phyloP scores from a whole-genome alignment of 116 monocot genomes.

The Cymodocea nodosa region DNA sequence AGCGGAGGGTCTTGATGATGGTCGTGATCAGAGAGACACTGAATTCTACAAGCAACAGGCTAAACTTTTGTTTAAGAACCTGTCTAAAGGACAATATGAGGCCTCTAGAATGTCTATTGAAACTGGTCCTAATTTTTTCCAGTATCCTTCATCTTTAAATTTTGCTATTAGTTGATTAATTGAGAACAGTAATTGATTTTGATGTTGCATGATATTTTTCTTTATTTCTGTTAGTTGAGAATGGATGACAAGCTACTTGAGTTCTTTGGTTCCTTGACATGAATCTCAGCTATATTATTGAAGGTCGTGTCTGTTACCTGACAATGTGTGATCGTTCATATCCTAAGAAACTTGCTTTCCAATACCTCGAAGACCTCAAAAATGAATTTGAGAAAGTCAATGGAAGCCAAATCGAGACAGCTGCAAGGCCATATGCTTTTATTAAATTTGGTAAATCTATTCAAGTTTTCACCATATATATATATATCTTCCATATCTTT shows the following conservation, averaged over 20 bases:
- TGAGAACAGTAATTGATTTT: background rate
- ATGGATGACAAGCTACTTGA: background rate
- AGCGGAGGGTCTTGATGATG: conserved; percentile 93
- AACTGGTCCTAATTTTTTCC: conserved; percentile 83
- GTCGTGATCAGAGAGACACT: conserved; percentile 78
- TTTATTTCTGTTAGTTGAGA: background rate
- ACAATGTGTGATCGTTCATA: conserved; percentile 98
- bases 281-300: conserved; percentile 75
- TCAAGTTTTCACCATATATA: background rate
- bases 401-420: conserved; percentile 89
- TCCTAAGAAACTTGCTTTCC: conserved; percentile 98
- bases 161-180: background rate
- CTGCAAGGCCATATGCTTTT: conserved; percentile 95
- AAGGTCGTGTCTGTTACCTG: conserved; percentile 94
- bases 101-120: conserved; percentile 98
- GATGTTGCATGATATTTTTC: background rate
- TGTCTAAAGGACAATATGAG: conserved; percentile 83
- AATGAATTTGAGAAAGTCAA: conserved; percentile 92
- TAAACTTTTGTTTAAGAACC: conserved; percentile 90
- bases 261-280: conserved; percentile 24
- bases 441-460: conserved; percentile 79
- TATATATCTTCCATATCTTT: conserved; percentile 2
- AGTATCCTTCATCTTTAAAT: conserved; percentile 47
- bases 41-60: conserved; percentile 98
- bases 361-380: conserved; percentile 95